Evolutionary conservation across 371 early-diverging fungal species (phyloP).

Genomic region (Mortierella sp.): DNA sequence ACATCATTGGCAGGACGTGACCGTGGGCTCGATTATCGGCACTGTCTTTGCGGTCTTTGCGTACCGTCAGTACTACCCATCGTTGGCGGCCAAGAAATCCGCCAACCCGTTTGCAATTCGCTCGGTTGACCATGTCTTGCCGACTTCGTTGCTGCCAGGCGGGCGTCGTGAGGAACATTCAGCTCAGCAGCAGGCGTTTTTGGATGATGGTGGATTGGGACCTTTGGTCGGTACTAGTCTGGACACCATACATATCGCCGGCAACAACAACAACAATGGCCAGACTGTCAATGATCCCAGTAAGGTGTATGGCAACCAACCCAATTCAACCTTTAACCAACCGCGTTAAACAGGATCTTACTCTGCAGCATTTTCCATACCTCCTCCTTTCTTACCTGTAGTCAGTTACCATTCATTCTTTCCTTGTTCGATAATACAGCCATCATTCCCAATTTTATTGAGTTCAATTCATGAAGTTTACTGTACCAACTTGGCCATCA

Average conservation of each 20-base stretch:
- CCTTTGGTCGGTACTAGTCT: conserved; percentile 10
- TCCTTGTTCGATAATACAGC: background rate
- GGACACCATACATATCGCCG: background rate
- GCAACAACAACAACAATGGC: background rate
- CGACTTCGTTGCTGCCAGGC: background rate
- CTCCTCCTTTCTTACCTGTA: background rate
- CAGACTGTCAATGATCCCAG: background rate
- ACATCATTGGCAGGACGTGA: conserved; percentile 90
- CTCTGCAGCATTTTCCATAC: background rate
- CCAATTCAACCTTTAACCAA: conserved; percentile 3
- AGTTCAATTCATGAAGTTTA: no score
- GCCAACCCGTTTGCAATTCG: background rate
- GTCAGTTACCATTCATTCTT: background rate
- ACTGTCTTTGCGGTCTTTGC: conserved; percentile 70
- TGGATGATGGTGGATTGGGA: background rate
- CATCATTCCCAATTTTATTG: background rate
- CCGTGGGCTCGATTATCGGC: conserved; percentile 75
- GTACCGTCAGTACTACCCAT: conserved; percentile 77
- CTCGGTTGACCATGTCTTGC: background rate
- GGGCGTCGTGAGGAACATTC: background rate
- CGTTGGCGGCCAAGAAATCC: conserved; percentile 14
- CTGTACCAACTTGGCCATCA: no score
- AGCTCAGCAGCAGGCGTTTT: conserved; percentile 1
- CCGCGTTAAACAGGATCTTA: background rate
- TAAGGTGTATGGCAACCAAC: background rate